These are phyloP conservation scores for Hsuehochloa calcarea DNA, from an alignment of 176 grass and related monocot genomes.

Conservation along the genomic window DNA sequence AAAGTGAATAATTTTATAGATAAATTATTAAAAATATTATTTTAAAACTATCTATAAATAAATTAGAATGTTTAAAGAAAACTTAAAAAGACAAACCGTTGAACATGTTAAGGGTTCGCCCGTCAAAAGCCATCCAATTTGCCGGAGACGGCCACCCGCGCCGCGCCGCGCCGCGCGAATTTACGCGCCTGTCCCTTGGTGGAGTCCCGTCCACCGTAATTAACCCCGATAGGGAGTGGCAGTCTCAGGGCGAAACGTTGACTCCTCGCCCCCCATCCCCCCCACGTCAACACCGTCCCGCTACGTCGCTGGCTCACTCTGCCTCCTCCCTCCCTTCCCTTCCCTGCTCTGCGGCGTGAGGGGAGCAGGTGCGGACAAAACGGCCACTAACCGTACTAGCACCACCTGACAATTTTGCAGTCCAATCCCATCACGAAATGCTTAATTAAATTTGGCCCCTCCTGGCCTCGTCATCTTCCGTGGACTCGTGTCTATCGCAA, in stretches of 20 bases:
- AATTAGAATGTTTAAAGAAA: no score
- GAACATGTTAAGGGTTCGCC: no score
- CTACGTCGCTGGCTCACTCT: slow-evolving; percentile 38
- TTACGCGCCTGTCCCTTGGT: slow-evolving; percentile 7
- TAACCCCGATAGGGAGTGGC: background rate
- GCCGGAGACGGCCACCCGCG: background rate
- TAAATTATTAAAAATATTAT: no score
- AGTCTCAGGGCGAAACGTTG: slow-evolving; percentile 36
- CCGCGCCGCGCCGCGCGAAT: background rate
- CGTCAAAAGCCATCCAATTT: slow-evolving; percentile 40
- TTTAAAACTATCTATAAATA: no score
- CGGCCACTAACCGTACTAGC: slow-evolving; percentile 25
- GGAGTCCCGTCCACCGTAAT: slow-evolving; percentile 30
- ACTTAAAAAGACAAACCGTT: no score
- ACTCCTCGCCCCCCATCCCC: slow-evolving; percentile 5
- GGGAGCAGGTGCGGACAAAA: slow-evolving; percentile 33
- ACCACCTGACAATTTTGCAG: slow-evolving; percentile 9
- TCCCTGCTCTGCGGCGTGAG: slow-evolving; percentile 33
- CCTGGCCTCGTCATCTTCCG: background rate
- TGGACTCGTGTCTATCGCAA: background rate
- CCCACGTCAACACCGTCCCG: slow-evolving; percentile 34
- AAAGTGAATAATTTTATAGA: no score
- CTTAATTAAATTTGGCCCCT: background rate
- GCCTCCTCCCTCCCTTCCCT: background rate
- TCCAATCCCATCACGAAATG: background rate